Evolutionary conservation across 441 rosid species (phyloP).

Genomic region (Melastoma candidum): DNA sequence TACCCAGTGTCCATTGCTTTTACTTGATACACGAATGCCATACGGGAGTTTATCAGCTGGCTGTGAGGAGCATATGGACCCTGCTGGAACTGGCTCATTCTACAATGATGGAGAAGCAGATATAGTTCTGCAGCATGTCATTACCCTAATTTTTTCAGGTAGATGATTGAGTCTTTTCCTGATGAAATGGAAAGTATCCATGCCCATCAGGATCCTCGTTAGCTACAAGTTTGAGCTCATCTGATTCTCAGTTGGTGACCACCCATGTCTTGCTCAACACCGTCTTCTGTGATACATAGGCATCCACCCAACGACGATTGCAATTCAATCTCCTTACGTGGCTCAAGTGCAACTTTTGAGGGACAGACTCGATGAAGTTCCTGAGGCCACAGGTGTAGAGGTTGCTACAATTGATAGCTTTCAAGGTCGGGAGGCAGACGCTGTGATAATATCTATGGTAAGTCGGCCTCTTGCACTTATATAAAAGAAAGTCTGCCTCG

Average conservation of each 20-base stretch:
- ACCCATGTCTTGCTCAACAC: neutral
- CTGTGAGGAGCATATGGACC: constrained; percentile 94
- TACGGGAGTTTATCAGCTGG: constrained; percentile 86
- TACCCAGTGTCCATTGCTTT: constrained; percentile 80
- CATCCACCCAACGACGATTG: constrained; percentile 66
- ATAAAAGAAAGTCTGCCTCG: no score
- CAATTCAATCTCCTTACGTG: constrained; percentile 95
- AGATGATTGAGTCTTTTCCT: constrained; percentile 1
- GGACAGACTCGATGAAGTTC: constrained; percentile 77
- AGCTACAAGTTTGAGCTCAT: neutral
- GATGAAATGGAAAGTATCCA: no score
- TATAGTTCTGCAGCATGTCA: constrained; percentile 77
- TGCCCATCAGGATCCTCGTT: neutral
- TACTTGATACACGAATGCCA: constrained; percentile 94
- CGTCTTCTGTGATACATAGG: constrained; percentile 33
- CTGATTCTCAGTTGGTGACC: neutral
- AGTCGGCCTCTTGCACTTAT: neutral
- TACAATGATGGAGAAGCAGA: constrained; percentile 99
- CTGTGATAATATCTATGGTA: constrained; percentile 97
- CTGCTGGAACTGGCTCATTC: constrained; percentile 93
- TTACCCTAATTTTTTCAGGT: constrained; percentile 78
- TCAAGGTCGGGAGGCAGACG: constrained; percentile 98
- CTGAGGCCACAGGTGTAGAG: constrained; percentile 77
- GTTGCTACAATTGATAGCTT: constrained; percentile 97
- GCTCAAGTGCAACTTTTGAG: constrained; percentile 93